Evolutionary conservation across 768 basidiomycete genomes (phyloP), one percentile per base, ranked within the genome.

Genomic region (Pleurotus platypus): DNA sequence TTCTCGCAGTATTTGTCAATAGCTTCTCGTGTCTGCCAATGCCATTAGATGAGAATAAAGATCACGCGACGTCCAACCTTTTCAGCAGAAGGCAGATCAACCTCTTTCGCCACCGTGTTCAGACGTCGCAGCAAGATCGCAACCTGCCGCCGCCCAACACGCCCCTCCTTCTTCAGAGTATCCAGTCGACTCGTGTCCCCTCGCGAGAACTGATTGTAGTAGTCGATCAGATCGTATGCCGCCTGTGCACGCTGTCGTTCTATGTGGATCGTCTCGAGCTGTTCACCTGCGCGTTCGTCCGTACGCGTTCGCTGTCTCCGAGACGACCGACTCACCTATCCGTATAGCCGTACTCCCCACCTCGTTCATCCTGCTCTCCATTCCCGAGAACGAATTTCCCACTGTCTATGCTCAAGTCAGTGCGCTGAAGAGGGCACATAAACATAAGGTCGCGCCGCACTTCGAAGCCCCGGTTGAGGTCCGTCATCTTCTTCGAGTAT

Each of bases 1-100:
- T 90, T 92, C 74, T 99, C 97, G 74, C 97, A 97, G 64, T 98
- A 98, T 67, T 89, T 90, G 65, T 98, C 96, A 58, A 99, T 94
- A 57, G 79, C 87, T 68, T 97, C 94, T 60, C 91, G 78, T 2
- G 94, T 94, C 89, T 95, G 64, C 22, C 20, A 62, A 5, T 4
- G 7, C 18, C 18, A 39, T 49, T 2, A 42, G 9, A n/a, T 57
- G 24, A 54, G 30, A 13, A 12, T 15, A 16, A 5, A 55, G 42
- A 11, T 5, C 5, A 42, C 42, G 24, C 43, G 12, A 40, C 18
- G 46, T 9, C 27, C 9, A 5, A 93, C 93, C 76, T 87, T 85
- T 37, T 94, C 92, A 16, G 89, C 89, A 46, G 80, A 81, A 9
- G 90, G 86, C 20, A 94, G 76, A 62, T 96, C 96, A 3, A 98